Evolutionary conservation across 2,329 filamentous ascomycete genomes (phyloP).

Genomic region (Aspergillus carbonarius): DNA sequence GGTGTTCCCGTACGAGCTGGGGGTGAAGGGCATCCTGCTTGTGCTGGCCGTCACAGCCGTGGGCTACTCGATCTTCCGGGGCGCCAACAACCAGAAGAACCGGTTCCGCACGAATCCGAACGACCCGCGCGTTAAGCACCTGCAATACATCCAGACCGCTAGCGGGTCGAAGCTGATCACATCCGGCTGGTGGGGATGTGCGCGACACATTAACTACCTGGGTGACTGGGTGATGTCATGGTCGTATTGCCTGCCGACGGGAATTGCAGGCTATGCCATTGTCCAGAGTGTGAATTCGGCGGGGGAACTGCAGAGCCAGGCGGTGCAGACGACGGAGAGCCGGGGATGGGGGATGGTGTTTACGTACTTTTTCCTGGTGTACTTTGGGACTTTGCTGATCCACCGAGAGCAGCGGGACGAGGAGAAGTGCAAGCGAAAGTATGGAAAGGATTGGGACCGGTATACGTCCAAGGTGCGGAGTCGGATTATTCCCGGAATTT

Average conservation of each 20-base stretch:
- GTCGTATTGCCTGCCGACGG: constrained; percentile 85
- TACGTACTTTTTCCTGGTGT: constrained; percentile 92
- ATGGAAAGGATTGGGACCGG: constrained; percentile 86
- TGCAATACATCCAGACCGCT: constrained; percentile 83
- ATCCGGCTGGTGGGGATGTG: constrained; percentile 89
- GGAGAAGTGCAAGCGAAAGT: constrained; percentile 86
- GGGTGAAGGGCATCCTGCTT: constrained; percentile 61
- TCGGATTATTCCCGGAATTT: constrained; percentile 81
- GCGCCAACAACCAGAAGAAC: constrained; percentile 95
- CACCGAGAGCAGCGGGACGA: constrained; percentile 87
- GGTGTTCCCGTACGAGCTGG: constrained; percentile 76
- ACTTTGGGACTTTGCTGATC: constrained; percentile 82
- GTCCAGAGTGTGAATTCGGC: constrained; percentile 48
- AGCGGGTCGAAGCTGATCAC: constrained; percentile 77
- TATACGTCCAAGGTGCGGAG: constrained; percentile 82
- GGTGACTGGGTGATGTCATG: constrained; percentile 94
- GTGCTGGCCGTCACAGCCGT: constrained; percentile 66
- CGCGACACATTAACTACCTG: constrained; percentile 92
- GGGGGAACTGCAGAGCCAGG: constrained; percentile 66
- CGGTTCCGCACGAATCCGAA: constrained; percentile 83
- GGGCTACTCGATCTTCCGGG: constrained; percentile 90
- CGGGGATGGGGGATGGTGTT: constrained; percentile 82
- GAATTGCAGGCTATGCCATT: constrained; percentile 77
- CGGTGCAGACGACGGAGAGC: constrained; percentile 70
- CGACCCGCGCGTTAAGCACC: constrained; percentile 73